A percentile compares a stretch with the other conserved stretches of the same genome.
phyloP scores from a whole-genome alignment of 768 basidiomycete species.

The Termitomyces sp. region DNA sequence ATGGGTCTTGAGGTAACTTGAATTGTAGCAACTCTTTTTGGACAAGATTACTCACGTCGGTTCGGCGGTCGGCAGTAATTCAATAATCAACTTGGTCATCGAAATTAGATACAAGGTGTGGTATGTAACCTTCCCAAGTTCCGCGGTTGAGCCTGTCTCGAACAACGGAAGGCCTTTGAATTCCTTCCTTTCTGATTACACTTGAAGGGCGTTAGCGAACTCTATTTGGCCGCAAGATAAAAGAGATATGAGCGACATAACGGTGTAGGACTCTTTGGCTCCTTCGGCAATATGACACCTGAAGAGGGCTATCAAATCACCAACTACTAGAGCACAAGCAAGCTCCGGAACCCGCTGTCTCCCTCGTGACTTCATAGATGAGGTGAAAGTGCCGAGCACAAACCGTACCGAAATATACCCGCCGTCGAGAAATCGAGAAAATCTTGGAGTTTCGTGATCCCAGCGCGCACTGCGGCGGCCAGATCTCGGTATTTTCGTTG shows the following conservation, averaged over 20 bases:
- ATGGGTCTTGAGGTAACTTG: not conserved
- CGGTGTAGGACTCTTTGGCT: too few relatives aligned
- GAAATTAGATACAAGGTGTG: not conserved
- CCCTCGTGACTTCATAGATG: not conserved
- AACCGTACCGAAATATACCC: not conserved
- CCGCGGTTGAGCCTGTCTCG: too few relatives aligned
- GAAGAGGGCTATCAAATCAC: too few relatives aligned
- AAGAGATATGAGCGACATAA: too few relatives aligned
- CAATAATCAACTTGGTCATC: not conserved
- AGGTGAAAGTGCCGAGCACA: not conserved
- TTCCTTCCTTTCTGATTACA: not conserved
- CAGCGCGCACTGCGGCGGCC: not conserved
- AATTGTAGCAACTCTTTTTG: not conserved
- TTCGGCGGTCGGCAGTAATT: too few relatives aligned
- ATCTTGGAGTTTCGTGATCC: not conserved
- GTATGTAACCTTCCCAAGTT: not conserved
- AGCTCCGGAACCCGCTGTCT: not conserved
- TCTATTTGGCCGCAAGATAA: not conserved
- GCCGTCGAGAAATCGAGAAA: not conserved
- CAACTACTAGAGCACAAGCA: not conserved
- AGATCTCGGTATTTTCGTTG: not conserved
- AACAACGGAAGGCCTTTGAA: not conserved
- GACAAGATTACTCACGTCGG: not conserved
- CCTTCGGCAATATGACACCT: not conserved
- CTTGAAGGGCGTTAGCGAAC: not conserved